Base-by-base conservation (phyloP, 1,284 basidiomycete genomes). In the Lentinula novae-zelandiae region DNA sequence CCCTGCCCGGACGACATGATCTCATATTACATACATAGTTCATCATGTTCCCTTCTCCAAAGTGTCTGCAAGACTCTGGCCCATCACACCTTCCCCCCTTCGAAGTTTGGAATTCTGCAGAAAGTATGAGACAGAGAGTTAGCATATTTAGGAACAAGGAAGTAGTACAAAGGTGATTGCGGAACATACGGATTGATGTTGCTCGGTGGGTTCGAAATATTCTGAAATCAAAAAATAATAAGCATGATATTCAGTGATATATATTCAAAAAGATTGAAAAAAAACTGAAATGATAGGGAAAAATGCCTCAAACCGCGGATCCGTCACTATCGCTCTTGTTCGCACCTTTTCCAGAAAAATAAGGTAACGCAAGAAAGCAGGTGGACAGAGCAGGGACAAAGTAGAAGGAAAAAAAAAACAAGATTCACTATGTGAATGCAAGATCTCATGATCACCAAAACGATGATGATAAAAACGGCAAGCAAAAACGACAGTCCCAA, bases 21-120 rank as follows among this genome's bases (percentile, higher is more conserved):
- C 15, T 51, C 31, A 51, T 51, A 12, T n/a, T 8, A 10, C 46
- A 46, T 8, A 10, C 46, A 46, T 8, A 20, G 27, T 3, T 13
- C 33, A 44, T 55, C 31, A 60, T 5, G 51, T 48, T 27, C 39
- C 42, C 60, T 60, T 58, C 34, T 63, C 59, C 13, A 67, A 60
- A 48, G 64, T 66, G 56, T 69, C 66, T 12, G 64, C 61, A 36
- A 68, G 33, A 44, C 67, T 71, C 55, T 68, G 62, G 8, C 67
- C 69, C 52, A 67, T 53, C 33, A 34, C 6, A 27, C 33, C 22
- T 33, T 31, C 42, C 13, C 36, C 20, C 7, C 5, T 52, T 36
- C 8, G 12, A 39, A 42, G 42, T 3, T 56, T 46, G 40, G 54
- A 33, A n/a, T 44, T 46, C 40, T 44, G 17, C 1, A 22, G 50